Evolutionary conservation across 495 filamentous ascomycete species (phyloP).

Genomic region (Penicillium malachiteum): DNA sequence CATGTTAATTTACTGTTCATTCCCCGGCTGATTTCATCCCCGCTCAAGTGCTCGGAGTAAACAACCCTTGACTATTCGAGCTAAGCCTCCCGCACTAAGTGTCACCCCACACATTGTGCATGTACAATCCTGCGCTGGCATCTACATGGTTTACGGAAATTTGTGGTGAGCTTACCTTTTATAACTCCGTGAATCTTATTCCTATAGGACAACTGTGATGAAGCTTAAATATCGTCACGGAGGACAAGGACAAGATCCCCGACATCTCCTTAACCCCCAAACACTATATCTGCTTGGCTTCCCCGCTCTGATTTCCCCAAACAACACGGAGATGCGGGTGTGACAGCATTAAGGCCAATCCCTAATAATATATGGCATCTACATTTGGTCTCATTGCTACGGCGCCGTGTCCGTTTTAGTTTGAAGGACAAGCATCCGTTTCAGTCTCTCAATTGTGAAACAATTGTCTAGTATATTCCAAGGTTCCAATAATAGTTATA

Average conservation of each 20-base stretch:
- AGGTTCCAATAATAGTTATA: neutral
- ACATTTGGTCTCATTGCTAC: neutral
- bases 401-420: constrained; percentile 10
- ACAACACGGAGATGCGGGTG: constrained; percentile 14
- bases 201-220: neutral
- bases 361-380: neutral
- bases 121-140: too few species aligned
- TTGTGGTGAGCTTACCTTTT: too few species aligned
- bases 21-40: too few species aligned
- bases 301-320: constrained; percentile 16
- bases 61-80: constrained; percentile 11
- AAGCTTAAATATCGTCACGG: neutral
- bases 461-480: neutral
- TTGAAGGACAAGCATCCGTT: neutral
- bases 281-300: neutral
- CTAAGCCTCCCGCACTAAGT: neutral
- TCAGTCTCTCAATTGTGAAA: neutral
- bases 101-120: too few species aligned
- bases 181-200: too few species aligned
- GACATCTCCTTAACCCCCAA: neutral
- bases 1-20: too few species aligned
- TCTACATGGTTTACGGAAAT: too few species aligned
- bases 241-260: neutral
- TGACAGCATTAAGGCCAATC: neutral
- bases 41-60: neutral